phyloP scores from a whole-genome alignment of 768 basidiomycete species.

The Xerocomellus dryophilus region DNA sequence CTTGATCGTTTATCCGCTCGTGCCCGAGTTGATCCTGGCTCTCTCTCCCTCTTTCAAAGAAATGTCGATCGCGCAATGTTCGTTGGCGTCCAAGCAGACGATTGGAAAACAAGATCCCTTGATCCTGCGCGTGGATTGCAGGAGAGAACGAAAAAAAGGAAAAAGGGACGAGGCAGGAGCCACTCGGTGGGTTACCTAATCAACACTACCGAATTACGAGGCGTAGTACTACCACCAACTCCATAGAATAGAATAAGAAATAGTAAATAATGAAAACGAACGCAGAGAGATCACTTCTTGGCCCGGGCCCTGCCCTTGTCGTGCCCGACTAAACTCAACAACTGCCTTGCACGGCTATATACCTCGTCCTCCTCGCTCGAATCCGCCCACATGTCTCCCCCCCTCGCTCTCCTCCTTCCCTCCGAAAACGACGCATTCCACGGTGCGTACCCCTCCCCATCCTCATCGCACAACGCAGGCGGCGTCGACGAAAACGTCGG shows the following conservation, averaged over 20 bases:
- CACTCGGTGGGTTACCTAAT: constrained; percentile 9
- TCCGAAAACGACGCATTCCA: constrained; percentile 11
- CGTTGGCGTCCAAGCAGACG: neutral
- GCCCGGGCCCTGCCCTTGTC: constrained; percentile 14
- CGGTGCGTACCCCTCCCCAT: constrained; percentile 22
- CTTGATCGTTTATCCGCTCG: neutral
- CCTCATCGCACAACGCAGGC: constrained; percentile 57
- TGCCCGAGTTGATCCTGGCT: too few relatives aligned
- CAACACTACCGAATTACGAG: neutral
- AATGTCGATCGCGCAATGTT: neutral
- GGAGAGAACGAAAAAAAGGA: neutral
- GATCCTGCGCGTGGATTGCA: neutral
- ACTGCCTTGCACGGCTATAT: constrained; percentile 54
- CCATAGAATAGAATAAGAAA: neutral
- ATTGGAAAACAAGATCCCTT: neutral
- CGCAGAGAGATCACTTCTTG: neutral
- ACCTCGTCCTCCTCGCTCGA: constrained; percentile 74
- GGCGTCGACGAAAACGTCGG: constrained; percentile 76
- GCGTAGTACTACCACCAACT: too few relatives aligned
- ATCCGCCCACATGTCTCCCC: constrained; percentile 60
- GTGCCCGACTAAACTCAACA: constrained; percentile 48
- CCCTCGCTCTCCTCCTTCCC: constrained; percentile 3
- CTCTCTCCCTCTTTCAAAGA: neutral
- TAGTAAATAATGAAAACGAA: neutral
- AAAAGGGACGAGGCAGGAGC: neutral